Conservation (phyloP, 176 grass and related monocot genomes). For the Zoysia pacifica region DNA sequence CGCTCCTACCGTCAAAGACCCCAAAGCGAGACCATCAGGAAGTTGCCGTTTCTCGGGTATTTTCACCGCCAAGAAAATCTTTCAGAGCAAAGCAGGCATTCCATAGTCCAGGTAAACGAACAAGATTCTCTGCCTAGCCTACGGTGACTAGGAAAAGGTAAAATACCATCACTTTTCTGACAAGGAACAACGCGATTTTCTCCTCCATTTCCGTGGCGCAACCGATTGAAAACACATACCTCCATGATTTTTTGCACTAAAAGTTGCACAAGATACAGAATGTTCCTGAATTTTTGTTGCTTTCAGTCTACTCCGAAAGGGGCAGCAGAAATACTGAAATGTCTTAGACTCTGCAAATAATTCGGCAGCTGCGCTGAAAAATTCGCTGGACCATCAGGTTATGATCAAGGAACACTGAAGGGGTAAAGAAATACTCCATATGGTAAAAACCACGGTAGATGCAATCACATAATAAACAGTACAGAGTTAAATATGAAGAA, state of each 20-base stretch:
- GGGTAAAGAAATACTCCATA: not conserved
- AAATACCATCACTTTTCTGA: not conserved
- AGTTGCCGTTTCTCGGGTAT: not conserved
- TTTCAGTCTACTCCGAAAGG: not conserved
- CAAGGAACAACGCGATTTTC: not conserved
- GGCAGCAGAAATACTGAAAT: not conserved
- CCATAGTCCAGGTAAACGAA: not conserved
- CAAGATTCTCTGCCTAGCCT: not conserved
- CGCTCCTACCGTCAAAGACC: not conserved
- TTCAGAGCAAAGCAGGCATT: not conserved
- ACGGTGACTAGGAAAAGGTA: not conserved
- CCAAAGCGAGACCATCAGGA: not conserved
- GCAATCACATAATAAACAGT: not conserved
- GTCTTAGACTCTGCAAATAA: not conserved
- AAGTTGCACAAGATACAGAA: not conserved
- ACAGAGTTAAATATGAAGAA: not conserved
- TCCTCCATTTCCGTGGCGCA: not conserved
- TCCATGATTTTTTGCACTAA: not conserved
- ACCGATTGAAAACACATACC: constrained; percentile 14
- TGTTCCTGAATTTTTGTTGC: not conserved
- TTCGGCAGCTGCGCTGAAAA: not conserved
- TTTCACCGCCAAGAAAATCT: not conserved
- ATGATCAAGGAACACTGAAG: not conserved
- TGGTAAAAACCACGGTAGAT: not conserved
- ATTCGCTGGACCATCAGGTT: not conserved